phyloP scores from a whole-genome alignment of 768 basidiomycete genomes.

The Lentinula raphanica region DNA sequence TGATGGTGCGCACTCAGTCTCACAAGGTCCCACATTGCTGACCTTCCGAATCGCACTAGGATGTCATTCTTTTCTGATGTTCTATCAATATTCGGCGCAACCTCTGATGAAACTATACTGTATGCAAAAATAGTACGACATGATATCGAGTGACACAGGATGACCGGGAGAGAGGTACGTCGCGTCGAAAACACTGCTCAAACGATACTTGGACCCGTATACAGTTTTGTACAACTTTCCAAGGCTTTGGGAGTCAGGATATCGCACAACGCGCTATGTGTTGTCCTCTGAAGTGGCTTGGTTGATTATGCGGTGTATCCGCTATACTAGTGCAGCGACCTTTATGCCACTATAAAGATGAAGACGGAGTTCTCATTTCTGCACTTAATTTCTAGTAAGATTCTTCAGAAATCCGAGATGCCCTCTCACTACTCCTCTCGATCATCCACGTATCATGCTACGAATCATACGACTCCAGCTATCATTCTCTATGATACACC shows the following conservation, averaged over 20 bases:
- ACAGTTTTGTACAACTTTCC: neutral
- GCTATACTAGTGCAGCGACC: neutral
- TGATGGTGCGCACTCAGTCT: too few species aligned
- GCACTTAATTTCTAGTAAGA: neutral
- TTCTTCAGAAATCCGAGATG: neutral
- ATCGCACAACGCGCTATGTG: neutral
- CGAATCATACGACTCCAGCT: constrained; percentile 8
- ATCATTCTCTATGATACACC: constrained; percentile 68
- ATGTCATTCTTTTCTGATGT: too few species aligned
- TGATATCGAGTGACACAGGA: neutral
- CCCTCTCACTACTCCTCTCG: neutral
- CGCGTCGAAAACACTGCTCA: too few species aligned
- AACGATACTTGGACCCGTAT: too few species aligned
- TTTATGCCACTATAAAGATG: neutral
- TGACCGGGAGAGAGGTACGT: neutral
- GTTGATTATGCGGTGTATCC: neutral
- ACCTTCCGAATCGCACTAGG: too few species aligned
- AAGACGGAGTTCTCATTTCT: neutral
- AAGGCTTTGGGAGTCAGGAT: neutral
- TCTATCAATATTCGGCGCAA: too few species aligned
- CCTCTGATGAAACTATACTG: too few species aligned
- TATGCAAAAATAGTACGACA: too few species aligned
- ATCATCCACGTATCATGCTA: neutral
- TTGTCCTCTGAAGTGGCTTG: neutral
- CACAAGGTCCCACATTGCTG: too few species aligned